Percentiles rank a stretch among this genome's conserved stretches.
Evolutionary conservation across 371 early-diverging fungal genomes (phyloP).

Genomic region (Funneliformis caledonium): DNA sequence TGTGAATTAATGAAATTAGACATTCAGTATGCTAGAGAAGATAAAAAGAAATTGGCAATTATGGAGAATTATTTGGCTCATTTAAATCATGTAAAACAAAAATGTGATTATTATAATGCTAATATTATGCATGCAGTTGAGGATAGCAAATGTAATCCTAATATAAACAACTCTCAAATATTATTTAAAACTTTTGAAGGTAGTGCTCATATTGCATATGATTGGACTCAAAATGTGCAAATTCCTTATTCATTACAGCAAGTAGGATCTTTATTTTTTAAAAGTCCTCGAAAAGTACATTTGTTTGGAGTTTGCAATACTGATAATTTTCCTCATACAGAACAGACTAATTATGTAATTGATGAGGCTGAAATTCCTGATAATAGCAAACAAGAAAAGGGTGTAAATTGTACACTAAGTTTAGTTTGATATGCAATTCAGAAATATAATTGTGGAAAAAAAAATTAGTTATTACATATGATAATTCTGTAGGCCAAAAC

Average conservation of each 20-base stretch:
- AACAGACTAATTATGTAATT: slow-evolving; percentile 17
- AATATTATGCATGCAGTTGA: neutral
- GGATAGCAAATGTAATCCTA: neutral
- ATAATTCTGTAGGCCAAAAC: neutral
- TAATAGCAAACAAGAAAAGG: neutral
- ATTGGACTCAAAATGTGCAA: slow-evolving; percentile 30
- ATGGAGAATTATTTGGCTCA: neutral
- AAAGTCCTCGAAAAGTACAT: neutral
- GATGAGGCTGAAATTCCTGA: neutral
- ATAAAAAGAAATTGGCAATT: slow-evolving; percentile 3
- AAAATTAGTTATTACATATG: neutral
- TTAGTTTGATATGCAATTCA: neutral
- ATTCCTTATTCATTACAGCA: neutral
- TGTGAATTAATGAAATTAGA: neutral
- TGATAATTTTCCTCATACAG: neutral
- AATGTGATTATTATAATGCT: neutral
- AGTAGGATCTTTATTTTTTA: slow-evolving; percentile 2
- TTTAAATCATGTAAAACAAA: neutral
- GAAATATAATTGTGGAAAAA: neutral
- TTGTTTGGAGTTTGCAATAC: slow-evolving; percentile 6
- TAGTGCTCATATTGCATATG: slow-evolving; percentile 4
- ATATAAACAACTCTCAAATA: neutral
- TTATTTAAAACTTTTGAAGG: neutral
- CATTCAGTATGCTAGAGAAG: neutral
- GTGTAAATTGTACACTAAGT: neutral